Evolutionary conservation across 352 stramenopile species (phyloP), one percentile per base, ranked within the genome.

Genomic region (Phytophthora lateralis): DNA sequence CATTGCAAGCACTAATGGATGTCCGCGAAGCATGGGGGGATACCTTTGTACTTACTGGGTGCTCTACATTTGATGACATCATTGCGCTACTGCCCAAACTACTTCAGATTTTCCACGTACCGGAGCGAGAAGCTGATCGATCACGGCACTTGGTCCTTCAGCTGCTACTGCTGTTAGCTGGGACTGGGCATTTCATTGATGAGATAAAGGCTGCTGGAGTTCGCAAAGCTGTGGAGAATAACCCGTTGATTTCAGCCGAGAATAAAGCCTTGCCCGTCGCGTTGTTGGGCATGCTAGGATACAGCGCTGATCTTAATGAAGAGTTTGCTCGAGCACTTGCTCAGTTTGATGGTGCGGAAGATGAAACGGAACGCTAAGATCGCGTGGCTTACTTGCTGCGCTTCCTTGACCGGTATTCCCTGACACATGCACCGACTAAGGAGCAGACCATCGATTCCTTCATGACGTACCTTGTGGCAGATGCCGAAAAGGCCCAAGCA

Each of bases 241-340:
- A 91, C 39, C 67, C 80, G 30, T 61, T 80, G 18, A 80, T 89
- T 18, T 57, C 63, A 0, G 54, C 71, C 0, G 66, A 67, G 3
- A 76, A 89, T 50, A 91, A 93, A 43, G 65, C 79, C 4, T 51
- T 90, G 7, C 68, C 74, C 9, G 76, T 90, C 1, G 73, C 84
- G 6, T 76, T 93, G 18, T 47, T 93, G 10, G 78, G 79, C 29
- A 58, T 93, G 29, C 66, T 93, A 1, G 84, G 84, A 0, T 93
- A 88, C 61, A 90, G 80, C 15, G 64, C 81, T 0, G 81, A 93
- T 54, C 55, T 93, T 8, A 90, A 88, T 30, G 74, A 73, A 24
- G 84, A 90, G 30, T 89, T 91, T 26, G 67, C 69, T 14, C 49
- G 68, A 9, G 74, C 74, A 1, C 64, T 93, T 4, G 43, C 76